phyloP scores from a whole-genome alignment of 208 protist species.

The Lotmaria passim region DNA sequence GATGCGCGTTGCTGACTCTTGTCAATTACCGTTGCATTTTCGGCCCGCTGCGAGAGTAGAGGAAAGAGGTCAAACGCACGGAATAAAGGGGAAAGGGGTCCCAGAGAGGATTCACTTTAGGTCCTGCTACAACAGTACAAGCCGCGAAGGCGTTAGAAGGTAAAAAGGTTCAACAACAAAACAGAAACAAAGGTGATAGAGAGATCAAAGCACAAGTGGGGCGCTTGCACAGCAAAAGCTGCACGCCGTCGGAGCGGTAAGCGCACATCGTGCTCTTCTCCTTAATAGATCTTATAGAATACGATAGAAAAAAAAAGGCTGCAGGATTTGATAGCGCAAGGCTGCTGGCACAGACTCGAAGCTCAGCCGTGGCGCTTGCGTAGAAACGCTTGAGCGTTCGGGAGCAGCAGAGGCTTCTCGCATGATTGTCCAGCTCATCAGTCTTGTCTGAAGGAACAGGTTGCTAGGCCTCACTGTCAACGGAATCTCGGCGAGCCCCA shows the following conservation, averaged over 20 bases:
- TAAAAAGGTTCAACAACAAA: not conserved
- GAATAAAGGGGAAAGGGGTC: not conserved
- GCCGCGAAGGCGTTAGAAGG: not conserved
- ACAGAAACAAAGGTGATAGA: not conserved
- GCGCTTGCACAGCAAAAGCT: conserved; percentile 29
- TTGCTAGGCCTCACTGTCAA: no score
- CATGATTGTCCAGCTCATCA: no score
- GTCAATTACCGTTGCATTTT: no score
- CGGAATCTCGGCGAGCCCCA: no score
- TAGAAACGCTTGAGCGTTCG: no score
- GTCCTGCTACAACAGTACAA: not conserved
- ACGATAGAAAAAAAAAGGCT: conserved; percentile 1
- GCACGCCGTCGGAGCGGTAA: conserved; percentile 15
- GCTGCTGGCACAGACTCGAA: conserved; percentile 13
- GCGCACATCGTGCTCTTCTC: conserved; percentile 7
- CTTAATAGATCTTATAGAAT: not conserved
- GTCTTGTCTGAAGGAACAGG: no score
- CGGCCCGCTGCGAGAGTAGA: no score
- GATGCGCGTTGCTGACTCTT: no score
- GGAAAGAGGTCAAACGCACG: no score
- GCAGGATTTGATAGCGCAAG: no score
- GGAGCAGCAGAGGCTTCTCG: not conserved
- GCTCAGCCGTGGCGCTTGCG: no score
- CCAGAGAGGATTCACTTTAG: not conserved
- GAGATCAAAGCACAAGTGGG: not conserved